These are phyloP conservation scores for Lolium multiflorum DNA, from an alignment of 176 grass and related monocot genomes.

Conservation along the genomic window DNA sequence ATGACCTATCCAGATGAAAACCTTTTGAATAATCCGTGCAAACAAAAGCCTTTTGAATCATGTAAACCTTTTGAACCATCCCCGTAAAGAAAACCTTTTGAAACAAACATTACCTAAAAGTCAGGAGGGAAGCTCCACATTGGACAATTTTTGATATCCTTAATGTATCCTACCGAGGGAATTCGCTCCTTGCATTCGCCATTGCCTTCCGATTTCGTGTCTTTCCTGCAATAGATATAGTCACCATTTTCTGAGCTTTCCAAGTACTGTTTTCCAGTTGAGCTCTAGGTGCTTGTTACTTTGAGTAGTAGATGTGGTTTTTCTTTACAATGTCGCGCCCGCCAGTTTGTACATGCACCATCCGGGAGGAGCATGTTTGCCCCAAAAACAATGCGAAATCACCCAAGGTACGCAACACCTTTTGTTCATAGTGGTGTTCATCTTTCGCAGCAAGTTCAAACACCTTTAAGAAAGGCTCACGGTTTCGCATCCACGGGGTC, in stretches of 20 bases:
- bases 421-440: not conserved
- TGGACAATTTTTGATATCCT: not conserved
- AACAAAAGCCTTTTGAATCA: too few relatives aligned
- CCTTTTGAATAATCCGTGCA: too few relatives aligned
- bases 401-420: not conserved
- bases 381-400: not conserved
- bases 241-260: not conserved
- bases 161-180: not conserved
- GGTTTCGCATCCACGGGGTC: not conserved
- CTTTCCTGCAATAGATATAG: not conserved
- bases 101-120: not conserved
- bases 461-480: not conserved
- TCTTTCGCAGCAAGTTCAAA: not conserved
- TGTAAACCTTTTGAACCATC: too few relatives aligned
- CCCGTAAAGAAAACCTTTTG: too few relatives aligned
- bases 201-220: not conserved
- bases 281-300: not conserved
- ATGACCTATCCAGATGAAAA: too few relatives aligned
- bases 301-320: not conserved
- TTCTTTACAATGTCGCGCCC: not conserved
- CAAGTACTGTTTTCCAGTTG: not conserved
- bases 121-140: not conserved
- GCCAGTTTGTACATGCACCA: not conserved
- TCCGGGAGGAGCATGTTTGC: not conserved
- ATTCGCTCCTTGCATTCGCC: not conserved